Conservation (phyloP, 2,329 filamentous ascomycete genomes). For the Xylariaceae sp. region DNA sequence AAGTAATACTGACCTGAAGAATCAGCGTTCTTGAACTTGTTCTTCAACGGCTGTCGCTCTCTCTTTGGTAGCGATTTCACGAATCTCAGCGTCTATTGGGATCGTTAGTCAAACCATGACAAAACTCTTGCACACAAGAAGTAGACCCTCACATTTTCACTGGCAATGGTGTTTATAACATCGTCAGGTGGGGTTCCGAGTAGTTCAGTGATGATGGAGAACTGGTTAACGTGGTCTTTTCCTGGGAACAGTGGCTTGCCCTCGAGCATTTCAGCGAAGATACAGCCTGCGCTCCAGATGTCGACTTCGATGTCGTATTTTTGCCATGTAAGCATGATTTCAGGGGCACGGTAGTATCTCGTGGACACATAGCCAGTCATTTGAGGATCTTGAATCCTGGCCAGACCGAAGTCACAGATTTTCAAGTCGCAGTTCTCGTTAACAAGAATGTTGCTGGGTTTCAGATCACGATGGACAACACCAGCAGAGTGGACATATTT, state of each 20-base stretch:
- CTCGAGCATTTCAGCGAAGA: slow-evolving; percentile 98
- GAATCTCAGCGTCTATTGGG: slow-evolving; percentile 78
- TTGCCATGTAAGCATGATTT: slow-evolving; percentile 99
- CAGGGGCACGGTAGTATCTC: slow-evolving; percentile 95
- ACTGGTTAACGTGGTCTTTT: slow-evolving; percentile 99
- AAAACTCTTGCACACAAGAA: not conserved
- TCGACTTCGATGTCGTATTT: slow-evolving; percentile 99
- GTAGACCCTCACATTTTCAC: slow-evolving; percentile 74
- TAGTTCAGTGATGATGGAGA: slow-evolving; percentile 98
- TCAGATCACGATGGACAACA: slow-evolving; percentile 95
- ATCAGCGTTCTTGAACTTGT: slow-evolving; percentile 96
- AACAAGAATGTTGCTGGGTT: slow-evolving; percentile 98
- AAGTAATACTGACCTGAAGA: slow-evolving; percentile 58
- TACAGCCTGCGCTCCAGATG: slow-evolving; percentile 98
- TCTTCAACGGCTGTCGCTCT: slow-evolving; percentile 77
- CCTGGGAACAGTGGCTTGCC: slow-evolving; percentile 97
- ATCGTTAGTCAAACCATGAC: slow-evolving; percentile 15
- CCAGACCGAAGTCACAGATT: slow-evolving; percentile 98
- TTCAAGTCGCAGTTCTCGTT: slow-evolving; percentile 99
- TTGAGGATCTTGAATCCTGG: slow-evolving; percentile 96
- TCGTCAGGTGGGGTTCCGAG: slow-evolving; percentile 95
- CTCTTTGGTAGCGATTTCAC: slow-evolving; percentile 96
- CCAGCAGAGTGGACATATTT: slow-evolving; percentile 99
- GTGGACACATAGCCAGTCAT: slow-evolving; percentile 99
- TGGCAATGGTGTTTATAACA: slow-evolving; percentile 97